These are phyloP conservation scores for Westerdykella sp. DNA, from an alignment of 2,329 filamentous ascomycete genomes.

Conservation along the genomic window DNA sequence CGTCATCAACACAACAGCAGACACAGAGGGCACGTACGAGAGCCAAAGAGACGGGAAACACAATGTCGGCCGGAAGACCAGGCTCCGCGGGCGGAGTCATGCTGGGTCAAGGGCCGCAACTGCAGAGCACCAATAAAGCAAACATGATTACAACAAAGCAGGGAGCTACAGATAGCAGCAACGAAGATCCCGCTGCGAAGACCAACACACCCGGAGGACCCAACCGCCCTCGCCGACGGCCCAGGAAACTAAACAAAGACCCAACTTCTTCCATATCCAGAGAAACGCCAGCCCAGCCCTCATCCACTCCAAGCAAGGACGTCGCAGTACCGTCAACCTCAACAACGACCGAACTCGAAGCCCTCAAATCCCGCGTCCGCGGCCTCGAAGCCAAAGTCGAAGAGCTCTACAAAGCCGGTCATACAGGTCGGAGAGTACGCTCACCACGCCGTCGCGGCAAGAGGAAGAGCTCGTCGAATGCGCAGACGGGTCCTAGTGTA, in stretches of 20 bases:
- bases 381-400: constrained; percentile 35
- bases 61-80: constrained; percentile 11
- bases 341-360: constrained; percentile 27
- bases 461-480: constrained; percentile 22
- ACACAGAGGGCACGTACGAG: constrained; percentile 21
- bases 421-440: constrained; percentile 7
- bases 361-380: constrained; percentile 30
- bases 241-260: constrained; percentile 32
- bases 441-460: constrained; percentile 31
- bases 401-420: constrained; percentile 23
- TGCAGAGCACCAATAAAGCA: constrained; percentile 1
- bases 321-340: not conserved
- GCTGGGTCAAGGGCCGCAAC: constrained; percentile 12
- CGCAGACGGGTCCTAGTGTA: constrained; percentile 11
- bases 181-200: constrained; percentile 4
- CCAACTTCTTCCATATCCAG: constrained; percentile 2
- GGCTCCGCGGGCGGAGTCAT: constrained; percentile 28
- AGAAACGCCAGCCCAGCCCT: not conserved
- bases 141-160: constrained; percentile 7
- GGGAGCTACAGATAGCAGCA: not conserved
- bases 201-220: constrained; percentile 5
- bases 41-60: constrained; percentile 1
- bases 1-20: constrained; percentile 9
- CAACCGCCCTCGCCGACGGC: constrained; percentile 20
- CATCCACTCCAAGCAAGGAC: not conserved